Base-by-base conservation (phyloP, 805 yeast species). In the Hemisphaericaspora nanyangensis region DNA sequence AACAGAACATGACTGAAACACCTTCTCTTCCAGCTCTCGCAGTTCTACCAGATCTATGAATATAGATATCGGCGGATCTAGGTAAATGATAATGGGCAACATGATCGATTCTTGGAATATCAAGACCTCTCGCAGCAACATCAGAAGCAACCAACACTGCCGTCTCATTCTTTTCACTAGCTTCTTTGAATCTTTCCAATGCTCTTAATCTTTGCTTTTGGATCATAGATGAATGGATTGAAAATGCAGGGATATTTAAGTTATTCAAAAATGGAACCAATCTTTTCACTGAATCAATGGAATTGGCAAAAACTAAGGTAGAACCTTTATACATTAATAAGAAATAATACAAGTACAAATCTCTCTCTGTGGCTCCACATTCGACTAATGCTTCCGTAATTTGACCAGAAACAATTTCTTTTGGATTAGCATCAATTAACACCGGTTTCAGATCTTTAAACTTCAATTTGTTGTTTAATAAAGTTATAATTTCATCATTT, bases 41-140 rank as follows among this genome's bases (percentile, higher is more conserved):
- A n/a, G 99, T 93, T 75, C 99, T 81, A 45, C 99, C 99, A 1
- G 96, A 86, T 60, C 99, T 76, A 63, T 93, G 99, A 50, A 93
- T 82, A 56, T 93, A 93, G 36, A 88, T 80, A 55, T 93, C 99
- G 0, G 97, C 97, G 12, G 95, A 74, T 46, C 98, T 74, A 8
- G 99, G 98, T 45, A 93, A 72, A 62, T 93, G 97, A 56, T 91
- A 93, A 61, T 93, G 99, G 16, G 91, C 85, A 35, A 93, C 98
- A 60, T 93, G 98, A 51, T 89, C 82, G 37, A 93, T 90, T 34
- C 76, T 77, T 2, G 95, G 84, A 39, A 93, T 88, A 70, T 93
- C 99, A 43, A 93, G 73, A 43, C 99, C 99, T 70, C 99, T 79
- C 4, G 99, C 99, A 2, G 99, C 99, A 33, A 93, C 98, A 63